Conservation (phyloP, 1,139 yeast genomes). For the Hansenula anomala region DNA sequence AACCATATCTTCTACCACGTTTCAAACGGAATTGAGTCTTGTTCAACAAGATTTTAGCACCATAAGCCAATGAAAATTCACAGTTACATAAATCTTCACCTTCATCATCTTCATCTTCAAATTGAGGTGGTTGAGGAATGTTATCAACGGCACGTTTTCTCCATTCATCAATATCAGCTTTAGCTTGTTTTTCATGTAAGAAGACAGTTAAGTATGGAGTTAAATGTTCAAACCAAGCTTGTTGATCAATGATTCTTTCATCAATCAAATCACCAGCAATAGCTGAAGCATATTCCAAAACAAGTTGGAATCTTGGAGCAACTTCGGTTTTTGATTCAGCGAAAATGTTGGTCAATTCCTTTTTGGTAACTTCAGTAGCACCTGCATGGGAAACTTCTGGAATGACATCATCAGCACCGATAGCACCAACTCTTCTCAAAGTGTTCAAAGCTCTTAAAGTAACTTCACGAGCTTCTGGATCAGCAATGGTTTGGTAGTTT, state of each 20-base stretch:
- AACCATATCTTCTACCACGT: slow-evolving; percentile 99
- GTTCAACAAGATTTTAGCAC: slow-evolving; percentile 99
- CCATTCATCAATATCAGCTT: slow-evolving; percentile 87
- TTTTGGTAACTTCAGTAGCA: slow-evolving; percentile 84
- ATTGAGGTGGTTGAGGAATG: slow-evolving; percentile 93
- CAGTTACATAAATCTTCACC: slow-evolving; percentile 99
- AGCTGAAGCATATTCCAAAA: slow-evolving; percentile 81
- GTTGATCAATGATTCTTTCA: slow-evolving; percentile 93
- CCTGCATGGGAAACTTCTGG: slow-evolving; percentile 99
- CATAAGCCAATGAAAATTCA: slow-evolving; percentile 99
- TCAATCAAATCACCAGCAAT: slow-evolving; percentile 99
- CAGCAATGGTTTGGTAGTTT: slow-evolving; percentile 95
- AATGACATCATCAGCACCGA: slow-evolving; percentile 79
- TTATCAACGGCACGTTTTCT: slow-evolving; percentile 96
- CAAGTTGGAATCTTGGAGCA: slow-evolving; percentile 72
- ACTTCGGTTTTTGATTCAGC: slow-evolving; percentile 50
- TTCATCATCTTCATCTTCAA: slow-evolving; percentile 99
- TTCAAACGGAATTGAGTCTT: slow-evolving; percentile 98
- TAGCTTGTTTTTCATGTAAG: slow-evolving; percentile 90
- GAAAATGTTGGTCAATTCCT: slow-evolving; percentile 71
- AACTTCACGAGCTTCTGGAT: slow-evolving; percentile 99
- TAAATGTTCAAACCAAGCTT: slow-evolving; percentile 82
- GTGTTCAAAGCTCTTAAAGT: slow-evolving; percentile 96
- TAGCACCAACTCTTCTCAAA: slow-evolving; percentile 97
- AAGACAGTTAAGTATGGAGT: slow-evolving; percentile 94